Evolutionary conservation across 2,329 filamentous ascomycete species (phyloP), one percentile per base, ranked within the genome.

Genomic region (Volutella citrinella): DNA sequence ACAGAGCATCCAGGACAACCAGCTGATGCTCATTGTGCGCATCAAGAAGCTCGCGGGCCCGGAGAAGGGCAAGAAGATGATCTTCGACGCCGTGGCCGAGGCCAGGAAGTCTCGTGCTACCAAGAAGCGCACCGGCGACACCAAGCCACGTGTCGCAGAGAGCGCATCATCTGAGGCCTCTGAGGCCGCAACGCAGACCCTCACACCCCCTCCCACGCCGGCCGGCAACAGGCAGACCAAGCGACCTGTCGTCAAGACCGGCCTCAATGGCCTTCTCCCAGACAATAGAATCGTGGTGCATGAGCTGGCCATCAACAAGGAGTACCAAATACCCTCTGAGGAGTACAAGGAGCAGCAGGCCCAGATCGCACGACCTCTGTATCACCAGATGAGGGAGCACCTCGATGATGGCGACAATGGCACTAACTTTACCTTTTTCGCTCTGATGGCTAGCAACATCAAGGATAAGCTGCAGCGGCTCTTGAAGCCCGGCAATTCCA

Each of bases 1-100:
- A 21, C 76, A 87, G 51, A 88, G 86, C 40, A 89, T 91, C 44
- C 77, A 84, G 37, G 82, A 89, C 46, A 90, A 88, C 50, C 87
- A 93, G 57, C 67, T 88, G 24, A 84, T 87, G 63, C 67, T 91
- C 13, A 78, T 91, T 54, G 84, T 87, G 30, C 73, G 84, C 30
- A 90, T 93, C 61, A 87, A 88, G 61, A 84, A 79, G 58, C 67
- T 93, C 27, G 84, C 84, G 3, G 87, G 87, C 1, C 68, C 78
- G 2, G 80, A 86, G 30, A 72, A 77, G 52, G 86, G 84, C 16
- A 84, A 84, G 55, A 76, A 74, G 38, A 63, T 88, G 51, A 87
- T 91, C 37, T 77, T 84, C 37, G 82, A 85, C 32, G 85, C 86
- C 14, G 84, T 91, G 31, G 72, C 74, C 22, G 80, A 88, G 52